Evolutionary conservation across 2,329 filamentous ascomycete species (phyloP), one percentile per base, ranked within the genome.

Genomic region (Trichoderma cornu-damae): DNA sequence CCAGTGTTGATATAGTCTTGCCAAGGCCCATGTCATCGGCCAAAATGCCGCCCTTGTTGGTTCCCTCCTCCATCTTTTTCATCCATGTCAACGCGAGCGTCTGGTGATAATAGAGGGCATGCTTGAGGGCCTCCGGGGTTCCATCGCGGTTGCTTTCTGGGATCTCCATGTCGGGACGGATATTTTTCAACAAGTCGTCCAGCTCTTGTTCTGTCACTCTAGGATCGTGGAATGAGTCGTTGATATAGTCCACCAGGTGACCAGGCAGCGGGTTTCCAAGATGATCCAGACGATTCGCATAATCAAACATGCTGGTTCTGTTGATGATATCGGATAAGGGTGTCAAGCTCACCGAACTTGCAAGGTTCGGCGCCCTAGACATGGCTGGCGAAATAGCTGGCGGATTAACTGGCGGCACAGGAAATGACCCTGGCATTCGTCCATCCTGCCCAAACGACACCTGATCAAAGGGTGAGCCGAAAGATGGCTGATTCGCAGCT

Each of bases 21-120:
- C 91, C 91, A 8, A 96, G 73, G 3, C 91, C 91, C 92, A 96
- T 96, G 66, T 96, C 91, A 69, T 96, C 92, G 2, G 90, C 90
- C 14, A 96, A 78, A 56, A 96, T 92, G 37, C 91, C 92, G n/a
- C 92, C 91, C 65, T 87, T 90, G 65, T 88, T 90, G 53, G 85
- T 78, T 7, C 88, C 84, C 16, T 79, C 81, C 69, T 96, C 91
- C 69, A 89, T 90, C n/a, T 85, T 79, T 46, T 86, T 79, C 80
- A 96, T 84, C 92, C 91, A 96, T 11, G 86, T 83, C 28, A 96
- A 75, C 6, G 90, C 90, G 71, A 93, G 75, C 64, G 89, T 86
- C 67, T 96, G 92, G 65, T 96, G 91, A 44, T 87, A 83, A 73
- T 94, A 90, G 7, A 96, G 76, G 0, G 79, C 75, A 58, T 83